Base-by-base conservation (phyloP, 139 green algal genomes). In the Chlorella sp. region DNA sequence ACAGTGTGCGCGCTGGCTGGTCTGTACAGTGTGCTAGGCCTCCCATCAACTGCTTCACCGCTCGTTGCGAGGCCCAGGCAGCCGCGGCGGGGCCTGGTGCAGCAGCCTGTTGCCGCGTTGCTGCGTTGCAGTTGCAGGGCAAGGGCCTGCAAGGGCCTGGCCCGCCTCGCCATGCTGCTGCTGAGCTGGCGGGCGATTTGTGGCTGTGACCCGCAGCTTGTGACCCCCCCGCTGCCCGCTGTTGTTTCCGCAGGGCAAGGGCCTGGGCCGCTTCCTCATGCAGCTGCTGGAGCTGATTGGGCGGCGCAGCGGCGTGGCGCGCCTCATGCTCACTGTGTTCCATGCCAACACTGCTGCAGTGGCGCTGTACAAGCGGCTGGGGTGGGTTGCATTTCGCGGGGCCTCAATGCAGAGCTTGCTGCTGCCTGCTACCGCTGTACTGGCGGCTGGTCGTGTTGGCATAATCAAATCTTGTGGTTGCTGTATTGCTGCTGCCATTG, bases 291-390 rank as follows among this genome's bases (percentile, higher is more conserved):
- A 93, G 81, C 80, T 89, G 51, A 65, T 92, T 7, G 89, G 86
- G 11, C 75, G 83, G 47, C 81, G 78, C 39, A 23, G 23, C 12
- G 63, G 71, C 4, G 69, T 93, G 72, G 39, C 79, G 17, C 70
- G 73, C 39, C 60, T 93, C 25, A 92, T 93, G 89, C 89, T 93
- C 13, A 93, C 90, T 12, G 90, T 93, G 25, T 85, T 92, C 47
- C 80, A 88, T 15, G 74, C 30, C 12, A 93, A 93, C 65, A 38
- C n/a, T 12, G 81, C 41, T 1, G 90, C 90, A 11, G 28, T 62
- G 28, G 39, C 65, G 15, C 75, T 93, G 21, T 93, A 93, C 70
- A 28, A 34, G 32, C 88, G 86, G 15, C 78, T 91, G 55, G 87
- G 80, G 51, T 89, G 79, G 32, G 56, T 23, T 20, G 64, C 13